Conservation (phyloP, 2,329 filamentous ascomycete species). For the Hypomyces perniciosus region DNA sequence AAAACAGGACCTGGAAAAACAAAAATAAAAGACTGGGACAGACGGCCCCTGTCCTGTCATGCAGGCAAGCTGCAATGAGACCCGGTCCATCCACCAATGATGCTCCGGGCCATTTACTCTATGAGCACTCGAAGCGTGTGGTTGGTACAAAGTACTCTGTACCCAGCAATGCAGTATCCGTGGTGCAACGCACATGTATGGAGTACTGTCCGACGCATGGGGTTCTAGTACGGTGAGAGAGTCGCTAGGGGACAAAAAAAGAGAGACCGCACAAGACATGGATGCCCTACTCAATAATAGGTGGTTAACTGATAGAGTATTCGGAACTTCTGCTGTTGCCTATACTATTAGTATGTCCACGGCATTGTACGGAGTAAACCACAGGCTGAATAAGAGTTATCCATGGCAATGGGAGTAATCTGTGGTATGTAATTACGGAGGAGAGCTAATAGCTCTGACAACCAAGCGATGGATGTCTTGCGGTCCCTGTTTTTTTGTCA, state of each 20-base stretch:
- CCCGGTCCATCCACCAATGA: conserved; percentile 1
- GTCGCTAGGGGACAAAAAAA: background rate
- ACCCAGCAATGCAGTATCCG: too few species aligned
- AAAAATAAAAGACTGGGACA: background rate
- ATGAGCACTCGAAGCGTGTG: background rate
- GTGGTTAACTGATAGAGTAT: too few species aligned
- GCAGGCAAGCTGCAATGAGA: conserved; percentile 8
- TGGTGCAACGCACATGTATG: background rate
- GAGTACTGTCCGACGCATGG: background rate
- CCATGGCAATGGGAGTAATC: too few species aligned
- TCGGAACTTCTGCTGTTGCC: too few species aligned
- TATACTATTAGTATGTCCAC: too few species aligned
- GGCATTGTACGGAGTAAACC: too few species aligned
- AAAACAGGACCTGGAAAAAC: background rate
- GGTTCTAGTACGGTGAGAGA: background rate
- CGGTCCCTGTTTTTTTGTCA: background rate
- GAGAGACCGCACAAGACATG: too few species aligned
- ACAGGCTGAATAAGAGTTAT: too few species aligned
- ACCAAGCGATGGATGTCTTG: background rate
- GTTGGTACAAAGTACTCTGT: too few species aligned
- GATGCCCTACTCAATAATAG: too few species aligned
- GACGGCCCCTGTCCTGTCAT: conserved; percentile 1
- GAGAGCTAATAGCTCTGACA: too few species aligned
- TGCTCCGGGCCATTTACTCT: background rate
- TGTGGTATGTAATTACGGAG: too few species aligned